phyloP scores from a whole-genome alignment of 1,284 basidiomycete species.

The Cryptococcus jaspeensis region DNA sequence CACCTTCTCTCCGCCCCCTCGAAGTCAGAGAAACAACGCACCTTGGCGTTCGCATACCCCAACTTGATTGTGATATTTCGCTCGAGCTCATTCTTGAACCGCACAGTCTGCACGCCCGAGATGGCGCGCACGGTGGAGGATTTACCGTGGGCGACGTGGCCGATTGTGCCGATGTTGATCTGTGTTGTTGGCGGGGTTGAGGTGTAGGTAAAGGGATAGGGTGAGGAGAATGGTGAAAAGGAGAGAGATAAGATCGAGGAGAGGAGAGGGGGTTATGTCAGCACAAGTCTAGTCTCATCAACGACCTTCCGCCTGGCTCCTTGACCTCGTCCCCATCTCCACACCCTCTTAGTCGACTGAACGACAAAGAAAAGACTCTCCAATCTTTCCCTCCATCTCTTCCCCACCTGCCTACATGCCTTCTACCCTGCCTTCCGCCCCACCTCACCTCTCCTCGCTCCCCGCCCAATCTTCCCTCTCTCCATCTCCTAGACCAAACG shows the following conservation, averaged over 20 bases:
- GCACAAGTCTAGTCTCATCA: too few relatives aligned
- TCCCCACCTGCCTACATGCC: too few relatives aligned
- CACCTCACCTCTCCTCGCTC: too few relatives aligned
- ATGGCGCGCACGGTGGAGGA: conserved; percentile 99
- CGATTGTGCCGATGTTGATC: conserved; percentile 70
- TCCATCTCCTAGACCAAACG: neutral
- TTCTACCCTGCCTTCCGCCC: too few relatives aligned
- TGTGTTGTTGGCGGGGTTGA: conserved; percentile 9
- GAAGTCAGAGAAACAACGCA: conserved; percentile 39
- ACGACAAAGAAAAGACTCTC: too few relatives aligned
- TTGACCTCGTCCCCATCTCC: too few relatives aligned
- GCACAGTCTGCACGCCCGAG: conserved; percentile 97
- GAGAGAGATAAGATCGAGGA: neutral
- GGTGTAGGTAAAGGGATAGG: neutral
- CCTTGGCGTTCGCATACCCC: conserved; percentile 97
- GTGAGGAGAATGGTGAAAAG: neutral
- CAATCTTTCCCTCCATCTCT: too few relatives aligned
- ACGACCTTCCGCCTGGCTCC: too few relatives aligned
- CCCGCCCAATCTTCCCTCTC: neutral
- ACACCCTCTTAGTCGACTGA: too few relatives aligned
- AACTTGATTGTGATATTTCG: conserved; percentile 99
- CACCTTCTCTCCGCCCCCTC: neutral
- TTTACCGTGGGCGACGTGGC: conserved; percentile 98
- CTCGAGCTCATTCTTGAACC: conserved; percentile 98
- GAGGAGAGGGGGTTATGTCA: neutral